phyloP scores from a whole-genome alignment of 2,329 filamentous ascomycete genomes.

The Lecanoromycetidae sp. region DNA sequence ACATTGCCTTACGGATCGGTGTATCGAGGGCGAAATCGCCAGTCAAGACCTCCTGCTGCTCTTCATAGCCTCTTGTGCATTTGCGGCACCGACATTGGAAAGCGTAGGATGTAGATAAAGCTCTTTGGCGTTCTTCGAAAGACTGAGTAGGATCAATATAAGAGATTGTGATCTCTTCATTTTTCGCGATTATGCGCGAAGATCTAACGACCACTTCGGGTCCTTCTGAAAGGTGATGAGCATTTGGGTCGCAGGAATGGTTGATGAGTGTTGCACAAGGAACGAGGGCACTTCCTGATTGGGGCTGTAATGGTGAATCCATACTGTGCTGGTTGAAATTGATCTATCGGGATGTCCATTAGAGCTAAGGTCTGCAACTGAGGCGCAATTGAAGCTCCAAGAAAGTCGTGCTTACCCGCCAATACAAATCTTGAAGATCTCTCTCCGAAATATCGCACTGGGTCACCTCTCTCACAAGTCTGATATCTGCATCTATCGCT shows the following conservation, averaged over 20 bases:
- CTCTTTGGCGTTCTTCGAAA: background rate
- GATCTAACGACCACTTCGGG: conserved; percentile 25
- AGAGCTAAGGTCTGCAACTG: background rate
- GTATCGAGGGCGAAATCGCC: background rate
- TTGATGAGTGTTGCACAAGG: conserved; percentile 26
- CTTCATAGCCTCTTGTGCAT: background rate
- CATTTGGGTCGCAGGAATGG: conserved; percentile 30
- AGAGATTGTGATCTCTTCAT: conserved; percentile 28
- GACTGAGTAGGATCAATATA: conserved; percentile 21
- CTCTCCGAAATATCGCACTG: background rate
- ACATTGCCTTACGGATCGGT: background rate
- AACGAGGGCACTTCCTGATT: conserved; percentile 25
- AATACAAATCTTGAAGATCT: conserved; percentile 4
- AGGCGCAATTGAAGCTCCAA: background rate
- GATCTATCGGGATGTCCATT: background rate
- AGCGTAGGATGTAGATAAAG: background rate
- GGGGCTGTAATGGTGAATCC: background rate
- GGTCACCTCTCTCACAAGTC: conserved; percentile 1
- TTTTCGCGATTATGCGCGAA: conserved; percentile 23
- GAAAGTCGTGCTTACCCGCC: conserved; percentile 2
- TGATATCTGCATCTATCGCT: background rate
- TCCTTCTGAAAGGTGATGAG: conserved; percentile 26
- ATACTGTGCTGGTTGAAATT: background rate
- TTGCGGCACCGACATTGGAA: conserved; percentile 5
- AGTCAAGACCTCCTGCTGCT: background rate